Percentiles rank a stretch among this genome's conserved stretches.
Evolutionary conservation across 2,329 filamentous ascomycete species (phyloP).

Genomic region (Trichoderma sp.): DNA sequence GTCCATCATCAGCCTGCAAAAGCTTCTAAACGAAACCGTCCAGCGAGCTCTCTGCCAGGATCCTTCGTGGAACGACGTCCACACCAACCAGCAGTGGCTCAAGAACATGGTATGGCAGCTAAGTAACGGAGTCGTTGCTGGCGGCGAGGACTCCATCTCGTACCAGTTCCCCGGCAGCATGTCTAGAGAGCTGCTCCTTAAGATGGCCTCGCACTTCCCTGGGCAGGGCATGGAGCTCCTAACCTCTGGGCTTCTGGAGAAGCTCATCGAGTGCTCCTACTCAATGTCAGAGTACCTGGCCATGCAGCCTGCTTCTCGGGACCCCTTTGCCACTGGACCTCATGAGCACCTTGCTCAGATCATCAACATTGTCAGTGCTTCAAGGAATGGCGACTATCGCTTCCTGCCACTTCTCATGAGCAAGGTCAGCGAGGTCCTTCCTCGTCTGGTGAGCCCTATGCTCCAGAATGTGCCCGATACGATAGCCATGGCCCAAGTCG

Average conservation of each 20-base stretch:
- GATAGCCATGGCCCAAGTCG: constrained; percentile 50
- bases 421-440: constrained; percentile 71
- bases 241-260: constrained; percentile 72
- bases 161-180: constrained; percentile 64
- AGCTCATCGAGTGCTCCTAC: constrained; percentile 73
- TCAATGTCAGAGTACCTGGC: constrained; percentile 71
- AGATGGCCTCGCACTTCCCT: constrained; percentile 68
- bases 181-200: constrained; percentile 58
- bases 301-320: constrained; percentile 56
- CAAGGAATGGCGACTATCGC: constrained; percentile 72
- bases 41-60: constrained; percentile 53
- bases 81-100: constrained; percentile 62
- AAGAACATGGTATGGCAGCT: constrained; percentile 63
- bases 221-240: constrained; percentile 71
- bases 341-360: constrained; percentile 71
- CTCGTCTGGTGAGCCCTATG: constrained; percentile 58
- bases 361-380: constrained; percentile 61
- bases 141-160: constrained; percentile 52
- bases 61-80: constrained; percentile 52
- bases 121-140: constrained; percentile 48
- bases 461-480: constrained; percentile 58
- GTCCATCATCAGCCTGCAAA: constrained; percentile 57
- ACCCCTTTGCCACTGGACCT: constrained; percentile 63
- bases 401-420: constrained; percentile 73
- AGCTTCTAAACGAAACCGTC: constrained; percentile 57